Evolutionary conservation across 2,329 filamentous ascomycete species (phyloP), one percentile per base, ranked within the genome.

Genomic region (Cordyceps sp.): DNA sequence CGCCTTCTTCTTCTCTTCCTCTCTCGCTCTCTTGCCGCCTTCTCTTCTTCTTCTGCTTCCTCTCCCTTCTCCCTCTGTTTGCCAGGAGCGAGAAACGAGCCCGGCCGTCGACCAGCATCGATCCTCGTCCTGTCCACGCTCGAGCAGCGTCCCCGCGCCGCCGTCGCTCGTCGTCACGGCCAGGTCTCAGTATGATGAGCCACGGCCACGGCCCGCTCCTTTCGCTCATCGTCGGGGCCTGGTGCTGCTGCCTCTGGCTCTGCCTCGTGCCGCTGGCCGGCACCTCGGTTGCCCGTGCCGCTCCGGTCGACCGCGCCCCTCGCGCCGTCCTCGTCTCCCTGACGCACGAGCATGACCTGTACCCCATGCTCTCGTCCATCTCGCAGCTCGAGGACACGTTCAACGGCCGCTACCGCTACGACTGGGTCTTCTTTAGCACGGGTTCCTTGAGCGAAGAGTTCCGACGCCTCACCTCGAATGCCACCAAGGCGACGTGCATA

Each of bases 371-470:
- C 27, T 47, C 42, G 16, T 50, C 52, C 14, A 49, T 92, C 62
- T 55, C 55, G 20, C 78, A 92, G 45, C 39, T 58, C 4, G 54
- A 58, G 35, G 40, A 48, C 5, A 45, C 45, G 2, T 92, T 82
- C 76, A 92, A 92, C 48, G 58, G 61, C 47, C 83, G 82, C 40
- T 79, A 84, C 60, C 78, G 79, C 45, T 92, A 92, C 47, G 79
- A 84, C 28, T 92, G 83, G 78, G 77, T 81, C 26, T 88, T 92
- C 58, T 83, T 90, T 64, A 90, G 86, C 53, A 74, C 84, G 44
- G 69, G 77, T 32, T 73, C 76, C 4, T 85, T 92, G 48, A 76
- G 74, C 4, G 71, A 81, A 8, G 72, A 79, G 36, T 92, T 92
- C 61, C 86, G 81, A 49, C 57, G 59, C 23, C 59, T 61, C 36